These are phyloP conservation scores for Aspergillus calidoustus DNA, from an alignment of 2,329 filamentous ascomycete species.

Conservation along the genomic window DNA sequence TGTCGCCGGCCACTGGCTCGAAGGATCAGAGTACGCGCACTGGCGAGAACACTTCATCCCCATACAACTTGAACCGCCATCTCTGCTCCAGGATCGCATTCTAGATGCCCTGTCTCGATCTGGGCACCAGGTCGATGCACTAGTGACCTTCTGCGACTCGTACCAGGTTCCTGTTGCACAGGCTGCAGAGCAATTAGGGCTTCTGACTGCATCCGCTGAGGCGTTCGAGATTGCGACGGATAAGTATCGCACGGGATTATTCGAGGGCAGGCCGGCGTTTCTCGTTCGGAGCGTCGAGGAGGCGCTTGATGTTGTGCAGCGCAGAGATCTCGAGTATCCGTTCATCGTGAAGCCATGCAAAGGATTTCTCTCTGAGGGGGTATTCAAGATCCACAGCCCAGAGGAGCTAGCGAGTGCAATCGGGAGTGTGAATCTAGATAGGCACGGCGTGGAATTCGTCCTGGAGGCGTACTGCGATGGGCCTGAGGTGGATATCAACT, in stretches of 20 bases:
- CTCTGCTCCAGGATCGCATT: neutral
- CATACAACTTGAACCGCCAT: neutral
- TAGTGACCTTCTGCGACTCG: neutral
- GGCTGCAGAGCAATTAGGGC: neutral
- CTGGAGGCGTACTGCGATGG: constrained; percentile 23
- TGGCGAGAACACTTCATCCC: neutral
- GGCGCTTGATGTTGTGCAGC: neutral
- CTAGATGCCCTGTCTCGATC: neutral
- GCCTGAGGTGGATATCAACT: constrained; percentile 24
- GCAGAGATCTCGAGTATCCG: neutral
- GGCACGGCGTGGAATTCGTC: constrained; percentile 3
- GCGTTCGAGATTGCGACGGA: neutral
- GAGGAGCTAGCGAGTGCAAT: neutral
- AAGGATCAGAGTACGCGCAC: neutral
- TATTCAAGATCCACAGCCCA: neutral
- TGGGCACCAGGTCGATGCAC: neutral
- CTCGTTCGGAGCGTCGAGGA: neutral
- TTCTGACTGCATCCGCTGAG: neutral
- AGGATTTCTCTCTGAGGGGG: neutral
- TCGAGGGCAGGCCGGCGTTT: neutral
- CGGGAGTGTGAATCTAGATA: neutral
- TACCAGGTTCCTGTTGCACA: neutral
- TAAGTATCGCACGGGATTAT: neutral
- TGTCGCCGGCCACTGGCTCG: neutral
- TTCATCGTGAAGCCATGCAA: constrained; percentile 1